A percentile compares a stretch with the other conserved stretches of the same genome.
Evolutionary conservation across 768 basidiomycete species (phyloP).

Genomic region (Filobasidium floriforme): DNA sequence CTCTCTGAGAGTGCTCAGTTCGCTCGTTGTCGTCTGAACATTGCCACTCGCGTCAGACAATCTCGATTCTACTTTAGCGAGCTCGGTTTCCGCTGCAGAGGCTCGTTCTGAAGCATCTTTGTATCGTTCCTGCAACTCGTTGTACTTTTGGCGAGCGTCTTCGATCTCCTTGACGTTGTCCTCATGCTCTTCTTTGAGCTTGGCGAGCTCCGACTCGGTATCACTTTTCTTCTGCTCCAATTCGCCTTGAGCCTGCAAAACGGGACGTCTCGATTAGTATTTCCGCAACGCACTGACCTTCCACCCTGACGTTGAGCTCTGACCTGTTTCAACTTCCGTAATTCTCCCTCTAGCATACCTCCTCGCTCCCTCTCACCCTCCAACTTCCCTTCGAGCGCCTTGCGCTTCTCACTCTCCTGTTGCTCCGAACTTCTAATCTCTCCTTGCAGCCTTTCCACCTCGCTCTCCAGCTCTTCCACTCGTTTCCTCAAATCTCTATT

Average conservation of each 20-base stretch:
- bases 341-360: constrained; percentile 35
- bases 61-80: neutral
- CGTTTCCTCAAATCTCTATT: constrained; percentile 22
- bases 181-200: constrained; percentile 1
- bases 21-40: neutral
- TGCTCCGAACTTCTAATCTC: constrained; percentile 8
- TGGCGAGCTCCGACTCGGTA: neutral
- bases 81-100: neutral
- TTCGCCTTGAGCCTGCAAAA: constrained; percentile 15
- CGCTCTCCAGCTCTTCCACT: constrained; percentile 17
- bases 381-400: constrained; percentile 23
- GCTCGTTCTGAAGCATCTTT: neutral
- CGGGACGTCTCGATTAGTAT: neutral
- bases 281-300: neutral
- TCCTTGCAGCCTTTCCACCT: constrained; percentile 24
- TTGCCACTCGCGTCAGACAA: neutral
- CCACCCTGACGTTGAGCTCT: constrained; percentile 3
- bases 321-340: constrained; percentile 36
- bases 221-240: neutral
- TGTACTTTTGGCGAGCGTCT: neutral
- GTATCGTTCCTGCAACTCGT: neutral
- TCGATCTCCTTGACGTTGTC: constrained; percentile 9
- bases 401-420: constrained; percentile 7
- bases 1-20: neutral
- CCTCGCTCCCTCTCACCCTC: constrained; percentile 28